A percentile compares a stretch with the other conserved stretches of the same genome.
These are phyloP conservation scores for Leptomonas pyrrhocoris DNA, from an alignment of 208 protist species.

Conservation along the genomic window DNA sequence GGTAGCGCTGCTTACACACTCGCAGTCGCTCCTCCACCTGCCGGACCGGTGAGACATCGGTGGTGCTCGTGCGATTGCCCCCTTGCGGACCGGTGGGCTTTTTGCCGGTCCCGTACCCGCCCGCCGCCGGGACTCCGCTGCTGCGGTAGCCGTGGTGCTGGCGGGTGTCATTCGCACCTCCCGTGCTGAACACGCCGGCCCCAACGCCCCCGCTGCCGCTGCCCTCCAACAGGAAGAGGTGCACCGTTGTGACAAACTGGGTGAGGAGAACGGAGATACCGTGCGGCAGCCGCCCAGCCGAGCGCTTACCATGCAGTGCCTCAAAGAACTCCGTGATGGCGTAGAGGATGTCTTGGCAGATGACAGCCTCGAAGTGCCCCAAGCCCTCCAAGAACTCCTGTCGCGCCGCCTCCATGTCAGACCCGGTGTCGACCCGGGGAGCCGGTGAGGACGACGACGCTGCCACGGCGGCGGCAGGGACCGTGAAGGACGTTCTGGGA, in stretches of 20 bases:
- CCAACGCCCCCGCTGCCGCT: constrained; percentile 5
- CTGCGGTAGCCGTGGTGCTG: neutral
- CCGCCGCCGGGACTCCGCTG: neutral
- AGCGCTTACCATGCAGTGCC: constrained; percentile 69
- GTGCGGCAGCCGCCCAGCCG: constrained; percentile 69
- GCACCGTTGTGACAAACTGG: constrained; percentile 73
- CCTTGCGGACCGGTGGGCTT: neutral
- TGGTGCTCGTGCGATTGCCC: neutral
- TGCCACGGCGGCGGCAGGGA: neutral
- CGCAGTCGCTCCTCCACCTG: constrained; percentile 27
- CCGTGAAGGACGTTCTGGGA: neutral
- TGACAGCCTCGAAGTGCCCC: constrained; percentile 72
- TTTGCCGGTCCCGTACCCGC: neutral
- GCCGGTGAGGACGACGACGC: neutral
- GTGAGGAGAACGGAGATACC: constrained; percentile 80
- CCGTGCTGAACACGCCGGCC: constrained; percentile 3
- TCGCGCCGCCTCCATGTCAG: constrained; percentile 8
- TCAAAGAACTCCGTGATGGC: constrained; percentile 84
- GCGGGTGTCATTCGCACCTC: neutral
- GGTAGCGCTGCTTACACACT: constrained; percentile 36
- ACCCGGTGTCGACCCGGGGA: neutral
- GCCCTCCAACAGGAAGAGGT: constrained; percentile 73
- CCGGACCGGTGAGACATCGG: constrained; percentile 10
- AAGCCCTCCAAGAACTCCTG: constrained; percentile 39
- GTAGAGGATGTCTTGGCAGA: constrained; percentile 86